Base-by-base conservation (phyloP, 2,329 filamentous ascomycete species). In the Sporothrix inflata region DNA sequence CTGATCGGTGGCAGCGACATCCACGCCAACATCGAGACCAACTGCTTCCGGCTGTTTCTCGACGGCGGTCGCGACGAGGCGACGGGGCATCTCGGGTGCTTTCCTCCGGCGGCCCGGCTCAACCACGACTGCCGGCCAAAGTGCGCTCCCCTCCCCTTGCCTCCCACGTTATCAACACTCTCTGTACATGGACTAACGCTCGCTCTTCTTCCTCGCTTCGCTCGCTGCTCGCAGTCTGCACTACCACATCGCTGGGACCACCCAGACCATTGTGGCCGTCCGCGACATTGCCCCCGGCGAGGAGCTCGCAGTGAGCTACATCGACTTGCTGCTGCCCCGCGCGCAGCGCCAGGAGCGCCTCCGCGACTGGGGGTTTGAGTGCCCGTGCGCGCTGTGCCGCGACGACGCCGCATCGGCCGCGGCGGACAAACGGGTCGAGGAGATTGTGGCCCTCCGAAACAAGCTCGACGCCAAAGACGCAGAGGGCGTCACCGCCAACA, bases 101-200 rank as follows among this genome's bases (percentile, higher is more conserved):
- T 79, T 65, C 79, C 80, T 4, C 79, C 81, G 21, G 77, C 80
- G 2, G 78, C 79, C 34, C 76, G 76, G 51, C 75, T 82, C 8
- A 83, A 83, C 69, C 82, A 83, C 66, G 81, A 82, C 73, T 83
- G 82, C 65, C 76, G 81, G 53, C 81, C 82, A 38, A 83, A 83
- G 81, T 82, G 70, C 79, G 79, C 72, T 38, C 40, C 16, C 8
- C 12, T 5, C 21, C 3, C n/a, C 47, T 3, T 21, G n/a, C n/a
- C n/a, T n/a, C n/a, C n/a, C 47, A n/a, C 19, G 3, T 16, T 14
- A 45, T 45, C 40, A 12, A 45, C 40, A 4, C 40, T 45, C 3
- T 45, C 12, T 45, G 42, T 42, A 47, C 8, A 16, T 4, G 1
- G 12, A 6, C 42, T 47, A 47, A 47, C 42, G 42, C 19, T 14